A percentile compares a stretch with the other conserved stretches of the same genome.
Conservation (phyloP, 2,329 filamentous ascomycete genomes). For the Polytolypa hystricis region DNA sequence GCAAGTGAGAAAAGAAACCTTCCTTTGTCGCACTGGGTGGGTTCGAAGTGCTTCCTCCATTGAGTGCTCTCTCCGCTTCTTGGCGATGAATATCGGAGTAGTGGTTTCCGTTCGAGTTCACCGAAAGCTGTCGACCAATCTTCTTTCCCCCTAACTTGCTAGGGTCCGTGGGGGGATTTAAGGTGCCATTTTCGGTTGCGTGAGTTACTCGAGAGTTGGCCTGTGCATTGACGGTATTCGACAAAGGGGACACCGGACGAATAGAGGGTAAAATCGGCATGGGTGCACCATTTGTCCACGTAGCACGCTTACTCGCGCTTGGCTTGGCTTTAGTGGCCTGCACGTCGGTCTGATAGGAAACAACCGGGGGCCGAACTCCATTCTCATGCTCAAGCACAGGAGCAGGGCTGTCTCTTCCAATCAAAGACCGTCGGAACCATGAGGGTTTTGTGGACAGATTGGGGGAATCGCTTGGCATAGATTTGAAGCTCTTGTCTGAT, state of each 20-base stretch:
- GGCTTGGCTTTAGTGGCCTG: constrained; percentile 35
- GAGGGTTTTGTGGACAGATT: constrained; percentile 70
- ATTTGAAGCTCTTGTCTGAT: constrained; percentile 63
- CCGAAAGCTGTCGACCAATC: constrained; percentile 85
- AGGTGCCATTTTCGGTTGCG: constrained; percentile 36
- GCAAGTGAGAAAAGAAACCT: constrained; percentile 94
- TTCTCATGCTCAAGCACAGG: constrained; percentile 37
- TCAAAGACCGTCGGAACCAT: constrained; percentile 93
- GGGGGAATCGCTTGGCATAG: constrained; percentile 40
- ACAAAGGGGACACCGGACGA: constrained; percentile 88
- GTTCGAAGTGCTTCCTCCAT: constrained; percentile 67
- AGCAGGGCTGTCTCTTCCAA: constrained; percentile 62
- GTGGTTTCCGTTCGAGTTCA: constrained; percentile 85
- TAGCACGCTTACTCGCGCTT: constrained; percentile 67
- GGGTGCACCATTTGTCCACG: constrained; percentile 83
- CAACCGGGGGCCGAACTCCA: constrained; percentile 28
- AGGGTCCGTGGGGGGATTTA: constrained; percentile 25
- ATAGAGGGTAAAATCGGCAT: constrained; percentile 96
- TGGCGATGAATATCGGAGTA: constrained; percentile 82
- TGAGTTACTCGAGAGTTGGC: constrained; percentile 55
- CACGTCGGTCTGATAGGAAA: constrained; percentile 33
- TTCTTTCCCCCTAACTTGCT: constrained; percentile 66
- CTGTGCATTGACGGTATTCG: constrained; percentile 82
- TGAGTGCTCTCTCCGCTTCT: constrained; percentile 82
- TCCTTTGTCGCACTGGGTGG: constrained; percentile 65